Evolutionary conservation across 352 stramenopile genomes (phyloP).

Genomic region (Phytopythium helicoides): DNA sequence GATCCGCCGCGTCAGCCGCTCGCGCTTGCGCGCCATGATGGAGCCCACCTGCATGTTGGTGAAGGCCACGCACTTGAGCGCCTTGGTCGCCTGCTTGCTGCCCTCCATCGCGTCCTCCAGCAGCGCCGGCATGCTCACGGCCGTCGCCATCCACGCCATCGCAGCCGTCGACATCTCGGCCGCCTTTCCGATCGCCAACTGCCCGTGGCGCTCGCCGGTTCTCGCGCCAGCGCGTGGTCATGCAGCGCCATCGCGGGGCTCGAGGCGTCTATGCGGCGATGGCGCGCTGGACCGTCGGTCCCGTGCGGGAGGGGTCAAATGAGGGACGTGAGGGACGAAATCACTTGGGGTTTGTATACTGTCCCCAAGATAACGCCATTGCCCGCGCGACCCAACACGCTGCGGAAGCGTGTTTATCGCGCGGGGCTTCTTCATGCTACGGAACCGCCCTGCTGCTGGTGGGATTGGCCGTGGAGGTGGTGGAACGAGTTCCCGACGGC

Average conservation of each 20-base stretch:
- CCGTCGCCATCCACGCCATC: slow-evolving; percentile 31
- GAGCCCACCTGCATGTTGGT: slow-evolving; percentile 60
- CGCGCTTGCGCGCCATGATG: slow-evolving; percentile 50
- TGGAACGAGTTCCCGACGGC: no score
- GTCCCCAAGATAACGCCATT: background rate
- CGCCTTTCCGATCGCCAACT: no score
- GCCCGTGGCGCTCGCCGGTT: no score
- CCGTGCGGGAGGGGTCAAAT: background rate
- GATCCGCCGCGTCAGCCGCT: slow-evolving; percentile 43
- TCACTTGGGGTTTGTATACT: background rate
- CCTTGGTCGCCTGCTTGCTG: slow-evolving; percentile 62
- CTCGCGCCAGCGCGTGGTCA: no score
- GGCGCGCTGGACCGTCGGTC: background rate
- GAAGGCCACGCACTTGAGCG: slow-evolving; percentile 60
- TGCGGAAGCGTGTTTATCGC: slow-evolving; percentile 5
- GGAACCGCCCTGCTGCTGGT: no score
- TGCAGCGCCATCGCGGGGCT: no score
- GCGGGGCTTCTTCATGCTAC: background rate
- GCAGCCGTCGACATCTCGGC: slow-evolving; percentile 24
- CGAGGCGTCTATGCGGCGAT: slow-evolving; percentile 9
- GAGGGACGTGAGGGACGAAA: background rate
- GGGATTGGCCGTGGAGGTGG: no score
- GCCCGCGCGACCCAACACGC: no score
- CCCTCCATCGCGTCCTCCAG: slow-evolving; percentile 28
- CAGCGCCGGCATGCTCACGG: slow-evolving; percentile 22